phyloP scores from a whole-genome alignment of 306 rosid species.

The Pterocarpus santalinus region DNA sequence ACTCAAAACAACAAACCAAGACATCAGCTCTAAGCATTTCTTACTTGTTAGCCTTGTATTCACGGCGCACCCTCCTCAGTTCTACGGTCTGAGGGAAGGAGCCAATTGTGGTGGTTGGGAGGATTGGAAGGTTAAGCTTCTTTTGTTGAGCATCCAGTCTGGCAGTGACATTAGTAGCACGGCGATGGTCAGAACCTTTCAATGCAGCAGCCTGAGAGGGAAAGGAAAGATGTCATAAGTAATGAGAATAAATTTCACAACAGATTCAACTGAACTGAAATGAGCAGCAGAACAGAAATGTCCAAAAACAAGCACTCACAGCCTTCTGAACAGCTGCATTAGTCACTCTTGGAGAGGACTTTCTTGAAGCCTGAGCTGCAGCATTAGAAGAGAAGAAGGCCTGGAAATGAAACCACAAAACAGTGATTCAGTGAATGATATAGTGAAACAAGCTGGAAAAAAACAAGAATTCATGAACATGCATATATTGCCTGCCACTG shows the following conservation, averaged over 20 bases:
- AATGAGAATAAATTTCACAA: conserved; percentile 23
- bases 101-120: conserved; percentile 92
- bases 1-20: conserved; percentile 30
- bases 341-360: conserved; percentile 81
- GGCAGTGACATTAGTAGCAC: conserved; percentile 78
- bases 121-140: conserved; percentile 91
- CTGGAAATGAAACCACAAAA: conserved; percentile 52
- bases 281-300: conserved; percentile 19
- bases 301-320: conserved; percentile 63
- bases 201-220: conserved; percentile 77
- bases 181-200: conserved; percentile 92
- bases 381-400: conserved; percentile 74
- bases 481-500: conserved; percentile 15
- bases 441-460: conserved; percentile 7
- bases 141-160: conserved; percentile 89
- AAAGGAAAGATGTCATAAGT: conserved; percentile 32
- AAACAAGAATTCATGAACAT: background rate
- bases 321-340: conserved; percentile 86
- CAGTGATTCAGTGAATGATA: conserved; percentile 24
- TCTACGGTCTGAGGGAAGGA: conserved; percentile 93
- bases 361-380: conserved; percentile 79
- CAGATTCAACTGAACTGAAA: conserved; percentile 14
- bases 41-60: conserved; percentile 87
- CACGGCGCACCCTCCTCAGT: conserved; percentile 89
- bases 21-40: conserved; percentile 39